A percentile compares a stretch with the other conserved stretches of the same genome.
Evolutionary conservation across 2,329 filamentous ascomycete species (phyloP).

Genomic region (Huntiella omanensis): DNA sequence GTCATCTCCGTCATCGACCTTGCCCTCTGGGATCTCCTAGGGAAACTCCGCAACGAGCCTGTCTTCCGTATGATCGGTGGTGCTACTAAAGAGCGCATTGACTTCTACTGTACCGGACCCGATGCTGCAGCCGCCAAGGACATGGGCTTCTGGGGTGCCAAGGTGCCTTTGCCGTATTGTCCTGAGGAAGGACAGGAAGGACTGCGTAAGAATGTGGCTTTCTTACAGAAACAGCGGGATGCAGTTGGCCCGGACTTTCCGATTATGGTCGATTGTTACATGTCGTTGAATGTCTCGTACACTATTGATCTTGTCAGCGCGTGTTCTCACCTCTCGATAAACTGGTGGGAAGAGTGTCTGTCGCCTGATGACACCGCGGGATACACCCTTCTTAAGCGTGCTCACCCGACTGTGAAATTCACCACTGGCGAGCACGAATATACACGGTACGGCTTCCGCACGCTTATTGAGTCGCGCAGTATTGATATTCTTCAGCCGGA

Average conservation of each 20-base stretch:
- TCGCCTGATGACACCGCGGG: conserved; percentile 84
- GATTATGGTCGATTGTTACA: conserved; percentile 91
- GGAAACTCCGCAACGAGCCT: conserved; percentile 79
- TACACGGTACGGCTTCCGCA: conserved; percentile 84
- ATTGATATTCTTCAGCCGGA: conserved; percentile 89
- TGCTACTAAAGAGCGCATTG: conserved; percentile 60
- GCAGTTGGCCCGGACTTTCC: conserved; percentile 78
- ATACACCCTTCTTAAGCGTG: conserved; percentile 74
- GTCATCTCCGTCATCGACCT: conserved; percentile 91
- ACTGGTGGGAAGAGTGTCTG: conserved; percentile 95
- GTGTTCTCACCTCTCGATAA: conserved; percentile 67
- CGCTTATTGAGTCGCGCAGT: conserved; percentile 79
- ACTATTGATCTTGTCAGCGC: conserved; percentile 80
- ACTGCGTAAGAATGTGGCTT: conserved; percentile 76
- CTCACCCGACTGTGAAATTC: conserved; percentile 80
- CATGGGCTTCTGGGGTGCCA: conserved; percentile 82
- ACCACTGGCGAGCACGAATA: conserved; percentile 94
- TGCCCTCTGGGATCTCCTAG: conserved; percentile 78
- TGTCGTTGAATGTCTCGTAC: conserved; percentile 84
- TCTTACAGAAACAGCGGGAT: conserved; percentile 67
- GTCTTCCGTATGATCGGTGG: conserved; percentile 91
- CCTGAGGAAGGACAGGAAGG: conserved; percentile 72
- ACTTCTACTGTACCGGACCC: conserved; percentile 92
- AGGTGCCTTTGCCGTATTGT: conserved; percentile 77
- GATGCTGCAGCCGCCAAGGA: conserved; percentile 60